These are phyloP conservation scores for Candida maltosa DNA, from an alignment of 805 yeast genomes.

Conservation along the genomic window DNA sequence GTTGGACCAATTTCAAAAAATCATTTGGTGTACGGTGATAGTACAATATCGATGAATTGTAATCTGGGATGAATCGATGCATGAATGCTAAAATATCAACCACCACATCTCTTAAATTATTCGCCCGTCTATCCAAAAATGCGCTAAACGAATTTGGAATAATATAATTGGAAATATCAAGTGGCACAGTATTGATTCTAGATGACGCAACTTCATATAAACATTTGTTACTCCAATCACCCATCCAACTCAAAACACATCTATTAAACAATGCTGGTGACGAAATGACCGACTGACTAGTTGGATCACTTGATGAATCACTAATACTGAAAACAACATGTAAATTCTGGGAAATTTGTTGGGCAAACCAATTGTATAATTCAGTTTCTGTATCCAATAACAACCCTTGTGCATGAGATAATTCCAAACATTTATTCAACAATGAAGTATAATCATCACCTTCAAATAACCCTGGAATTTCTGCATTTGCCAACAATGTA, in stretches of 20 bases:
- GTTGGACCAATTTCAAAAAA: constrained; percentile 48
- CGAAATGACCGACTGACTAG: constrained; percentile 41
- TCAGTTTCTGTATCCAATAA: constrained; percentile 68
- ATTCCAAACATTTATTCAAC: constrained; percentile 53
- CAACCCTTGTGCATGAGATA: constrained; percentile 57
- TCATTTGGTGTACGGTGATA: constrained; percentile 46
- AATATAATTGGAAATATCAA: constrained; percentile 45
- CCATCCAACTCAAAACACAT: constrained; percentile 88
- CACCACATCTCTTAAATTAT: constrained; percentile 41
- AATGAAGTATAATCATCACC: constrained; percentile 62
- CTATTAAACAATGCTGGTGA: constrained; percentile 90
- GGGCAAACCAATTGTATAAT: constrained; percentile 68
- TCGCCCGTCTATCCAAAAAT: constrained; percentile 5
- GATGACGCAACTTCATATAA: constrained; percentile 47
- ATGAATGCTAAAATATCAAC: constrained; percentile 44
- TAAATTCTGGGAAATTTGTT: constrained; percentile 62
- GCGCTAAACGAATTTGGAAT: constrained; percentile 24
- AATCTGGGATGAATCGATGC: constrained; percentile 31
- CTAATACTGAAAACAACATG: constrained; percentile 81
- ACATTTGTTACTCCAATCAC: constrained; percentile 65
- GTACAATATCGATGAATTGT: constrained; percentile 7
- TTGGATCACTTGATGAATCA: constrained; percentile 27
- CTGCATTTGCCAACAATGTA: constrained; percentile 88
- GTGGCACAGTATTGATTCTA: constrained; percentile 44
- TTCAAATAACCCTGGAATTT: constrained; percentile 83